Evolutionary conservation across 2,329 filamentous ascomycete species (phyloP).

Genomic region (Elsinoe fawcettii): DNA sequence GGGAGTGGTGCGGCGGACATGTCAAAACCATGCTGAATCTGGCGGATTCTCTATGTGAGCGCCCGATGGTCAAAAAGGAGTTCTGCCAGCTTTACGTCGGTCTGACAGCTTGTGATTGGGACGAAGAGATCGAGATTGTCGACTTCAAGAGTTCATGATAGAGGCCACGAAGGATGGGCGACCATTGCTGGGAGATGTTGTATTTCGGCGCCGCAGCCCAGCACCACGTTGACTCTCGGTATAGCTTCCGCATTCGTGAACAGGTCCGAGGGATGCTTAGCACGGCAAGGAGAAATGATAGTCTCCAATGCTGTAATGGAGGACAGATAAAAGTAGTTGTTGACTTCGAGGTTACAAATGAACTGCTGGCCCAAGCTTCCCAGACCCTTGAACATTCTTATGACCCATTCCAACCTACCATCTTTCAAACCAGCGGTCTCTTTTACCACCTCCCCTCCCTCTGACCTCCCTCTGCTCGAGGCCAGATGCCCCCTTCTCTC

Average conservation of each 20-base stretch:
- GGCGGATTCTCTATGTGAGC: neutral
- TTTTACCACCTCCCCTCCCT: neutral
- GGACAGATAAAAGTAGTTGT: neutral
- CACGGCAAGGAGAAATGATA: too few species aligned
- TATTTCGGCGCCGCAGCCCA: too few species aligned
- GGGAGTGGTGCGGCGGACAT: neutral
- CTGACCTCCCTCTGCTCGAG: neutral
- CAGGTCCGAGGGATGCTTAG: too few species aligned
- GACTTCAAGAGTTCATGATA: too few species aligned
- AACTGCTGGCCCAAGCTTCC: neutral
- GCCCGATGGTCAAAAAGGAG: too few species aligned
- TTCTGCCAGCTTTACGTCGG: too few species aligned
- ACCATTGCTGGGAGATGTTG: too few species aligned
- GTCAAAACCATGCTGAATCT: neutral
- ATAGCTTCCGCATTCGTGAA: too few species aligned
- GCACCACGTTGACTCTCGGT: too few species aligned
- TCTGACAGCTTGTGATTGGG: too few species aligned
- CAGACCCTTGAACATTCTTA: neutral
- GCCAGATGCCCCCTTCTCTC: slow-evolving; percentile 39
- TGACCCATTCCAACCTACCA: neutral
- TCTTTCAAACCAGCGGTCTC: neutral
- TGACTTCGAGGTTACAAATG: neutral
- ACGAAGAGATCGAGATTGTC: too few species aligned
- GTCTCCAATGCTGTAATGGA: neutral
- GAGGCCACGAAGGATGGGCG: too few species aligned